phyloP scores from a whole-genome alignment of 2,329 filamentous ascomycete species.

The Curvularia sp. region DNA sequence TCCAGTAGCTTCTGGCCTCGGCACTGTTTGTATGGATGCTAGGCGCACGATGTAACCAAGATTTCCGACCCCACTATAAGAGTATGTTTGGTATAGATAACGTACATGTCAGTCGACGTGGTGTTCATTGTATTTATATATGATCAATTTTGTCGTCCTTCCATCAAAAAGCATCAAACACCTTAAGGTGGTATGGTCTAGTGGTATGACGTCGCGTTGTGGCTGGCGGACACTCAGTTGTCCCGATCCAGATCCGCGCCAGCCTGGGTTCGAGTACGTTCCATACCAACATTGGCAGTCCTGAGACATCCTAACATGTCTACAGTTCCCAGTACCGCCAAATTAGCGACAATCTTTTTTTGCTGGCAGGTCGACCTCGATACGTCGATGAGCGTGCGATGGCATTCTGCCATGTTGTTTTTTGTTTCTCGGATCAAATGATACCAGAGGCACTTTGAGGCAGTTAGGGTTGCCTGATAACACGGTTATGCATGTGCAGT shows the following conservation, averaged over 20 bases:
- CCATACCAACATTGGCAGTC: conserved; percentile 9
- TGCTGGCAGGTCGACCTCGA: not conserved
- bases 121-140: no score
- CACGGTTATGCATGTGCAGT: no score
- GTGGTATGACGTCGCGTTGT: conserved; percentile 45
- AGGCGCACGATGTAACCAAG: not conserved
- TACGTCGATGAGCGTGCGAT: not conserved
- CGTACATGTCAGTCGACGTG: no score
- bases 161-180: conserved; percentile 18
- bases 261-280: conserved; percentile 42
- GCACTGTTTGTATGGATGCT: not conserved
- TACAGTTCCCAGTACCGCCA: conserved; percentile 41
- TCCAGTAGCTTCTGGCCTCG: not conserved
- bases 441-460: no score
- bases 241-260: conserved; percentile 38
- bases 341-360: conserved; percentile 29
- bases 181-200: conserved; percentile 38
- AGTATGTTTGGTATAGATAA: not conserved
- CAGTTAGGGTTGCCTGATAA: no score
- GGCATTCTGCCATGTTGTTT: not conserved
- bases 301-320: conserved; percentile 33
- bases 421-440: not conserved
- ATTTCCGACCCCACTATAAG: not conserved
- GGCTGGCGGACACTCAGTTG: conserved; percentile 31
- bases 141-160: not conserved